Evolutionary conservation across 2,329 filamentous ascomycete genomes (phyloP).

Genomic region (Penicillium sp.): DNA sequence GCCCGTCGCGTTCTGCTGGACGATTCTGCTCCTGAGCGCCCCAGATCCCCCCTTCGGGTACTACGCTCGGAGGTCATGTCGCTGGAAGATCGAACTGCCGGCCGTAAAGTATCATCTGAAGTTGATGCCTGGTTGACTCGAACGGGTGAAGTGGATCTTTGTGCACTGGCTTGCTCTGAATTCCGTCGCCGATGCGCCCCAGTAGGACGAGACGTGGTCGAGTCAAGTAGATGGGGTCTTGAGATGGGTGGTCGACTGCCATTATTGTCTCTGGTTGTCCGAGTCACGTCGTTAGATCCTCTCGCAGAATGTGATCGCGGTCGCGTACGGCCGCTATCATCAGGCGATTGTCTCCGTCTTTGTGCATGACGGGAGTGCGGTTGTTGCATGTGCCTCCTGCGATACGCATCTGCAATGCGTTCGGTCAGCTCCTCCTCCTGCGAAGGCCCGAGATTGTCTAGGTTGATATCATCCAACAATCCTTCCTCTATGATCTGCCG

Average conservation of each 20-base stretch:
- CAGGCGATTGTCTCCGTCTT: conserved; percentile 38
- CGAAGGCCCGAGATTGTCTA: conserved; percentile 80
- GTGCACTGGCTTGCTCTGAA: conserved; percentile 39
- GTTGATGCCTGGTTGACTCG: conserved; percentile 36
- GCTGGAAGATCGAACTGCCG: conserved; percentile 40
- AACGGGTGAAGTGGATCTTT: conserved; percentile 40
- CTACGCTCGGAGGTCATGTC: conserved; percentile 41
- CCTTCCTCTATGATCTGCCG: conserved; percentile 88
- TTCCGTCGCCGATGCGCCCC: conserved; percentile 38
- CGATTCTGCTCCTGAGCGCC: conserved; percentile 29
- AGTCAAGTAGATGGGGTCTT: conserved; percentile 39
- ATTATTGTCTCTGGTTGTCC: conserved; percentile 21
- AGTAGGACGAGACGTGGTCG: conserved; percentile 27
- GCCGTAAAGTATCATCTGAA: conserved; percentile 39
- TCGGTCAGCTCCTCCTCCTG: conserved; percentile 91
- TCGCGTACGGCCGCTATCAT: conserved; percentile 33
- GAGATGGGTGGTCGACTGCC: conserved; percentile 33
- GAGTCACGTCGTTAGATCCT: conserved; percentile 21
- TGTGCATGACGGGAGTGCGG: conserved; percentile 39
- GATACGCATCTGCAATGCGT: conserved; percentile 85
- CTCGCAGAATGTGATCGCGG: conserved; percentile 37
- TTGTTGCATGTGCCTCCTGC: conserved; percentile 67
- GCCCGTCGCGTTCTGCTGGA: conserved; percentile 34
- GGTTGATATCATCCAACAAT: conserved; percentile 81
- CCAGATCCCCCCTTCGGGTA: conserved; percentile 28